Evolutionary conservation across 176 grass and related monocot genomes (phyloP).

Genomic region (Juncus inflexus): DNA sequence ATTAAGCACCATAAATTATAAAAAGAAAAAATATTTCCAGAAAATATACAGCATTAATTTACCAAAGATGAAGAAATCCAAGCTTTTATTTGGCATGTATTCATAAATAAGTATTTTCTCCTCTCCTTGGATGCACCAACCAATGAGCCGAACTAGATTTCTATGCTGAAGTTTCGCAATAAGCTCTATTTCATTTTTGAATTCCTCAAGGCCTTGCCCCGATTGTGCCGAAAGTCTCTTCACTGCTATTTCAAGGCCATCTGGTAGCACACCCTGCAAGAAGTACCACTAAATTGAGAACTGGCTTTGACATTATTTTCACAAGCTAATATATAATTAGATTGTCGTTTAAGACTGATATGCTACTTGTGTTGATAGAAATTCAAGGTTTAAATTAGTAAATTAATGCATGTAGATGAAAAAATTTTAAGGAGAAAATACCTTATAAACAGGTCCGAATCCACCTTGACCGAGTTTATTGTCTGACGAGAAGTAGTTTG

Average conservation of each 20-base stretch:
- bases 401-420: not conserved
- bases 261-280: conserved; percentile 10
- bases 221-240: conserved; percentile 40
- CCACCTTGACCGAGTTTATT: conserved; percentile 33
- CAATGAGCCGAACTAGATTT: conserved; percentile 40
- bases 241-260: conserved; percentile 36
- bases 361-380: not conserved
- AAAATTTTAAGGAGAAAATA: conserved; percentile 6
- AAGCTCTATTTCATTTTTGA: conserved; percentile 42
- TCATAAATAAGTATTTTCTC: conserved; percentile 47
- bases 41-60: not conserved
- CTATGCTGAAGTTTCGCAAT: conserved; percentile 44
- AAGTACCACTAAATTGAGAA: not conserved
- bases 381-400: not conserved
- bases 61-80: conserved; percentile 47
- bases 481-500: conserved; percentile 14
- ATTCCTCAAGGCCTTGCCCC: conserved; percentile 37
- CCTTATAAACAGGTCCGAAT: conserved; percentile 36
- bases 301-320: not conserved
- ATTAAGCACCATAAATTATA: not conserved
- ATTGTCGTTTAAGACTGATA: not conserved
- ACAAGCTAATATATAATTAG: not conserved
- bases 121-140: conserved; percentile 37
- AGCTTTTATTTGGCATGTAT: conserved; percentile 41
- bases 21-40: not conserved